These are phyloP conservation scores for Warburgia ugandensis DNA, from an alignment of 164 flowering plant species.

Conservation along the genomic window DNA sequence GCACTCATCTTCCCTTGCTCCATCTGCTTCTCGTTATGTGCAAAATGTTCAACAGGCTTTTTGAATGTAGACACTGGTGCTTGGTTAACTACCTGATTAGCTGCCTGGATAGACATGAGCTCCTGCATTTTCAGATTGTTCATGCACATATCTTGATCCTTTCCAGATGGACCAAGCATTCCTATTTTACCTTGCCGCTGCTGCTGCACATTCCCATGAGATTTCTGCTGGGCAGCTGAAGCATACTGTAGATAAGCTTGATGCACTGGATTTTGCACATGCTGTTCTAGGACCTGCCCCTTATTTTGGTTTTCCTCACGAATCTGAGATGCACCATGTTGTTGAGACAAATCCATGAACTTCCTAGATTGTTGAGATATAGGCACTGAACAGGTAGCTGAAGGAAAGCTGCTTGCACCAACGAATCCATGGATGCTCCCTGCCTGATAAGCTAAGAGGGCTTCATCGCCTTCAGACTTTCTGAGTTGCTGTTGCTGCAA, in stretches of 20 bases:
- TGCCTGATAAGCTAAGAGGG: constrained; percentile 62
- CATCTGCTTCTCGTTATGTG: constrained; percentile 51
- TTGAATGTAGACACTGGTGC: constrained; percentile 59
- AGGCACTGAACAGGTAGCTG: constrained; percentile 48
- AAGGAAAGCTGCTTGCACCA: constrained; percentile 45
- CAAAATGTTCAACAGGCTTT: constrained; percentile 48
- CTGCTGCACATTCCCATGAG: constrained; percentile 42
- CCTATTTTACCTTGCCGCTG: constrained; percentile 68
- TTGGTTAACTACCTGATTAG: constrained; percentile 57
- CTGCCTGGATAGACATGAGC: constrained; percentile 51
- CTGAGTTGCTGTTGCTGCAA: constrained; percentile 64
- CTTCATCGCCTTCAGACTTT: constrained; percentile 77
- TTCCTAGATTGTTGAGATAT: constrained; percentile 57
- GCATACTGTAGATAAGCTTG: constrained; percentile 79
- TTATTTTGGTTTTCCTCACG: constrained; percentile 56
- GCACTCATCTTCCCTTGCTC: constrained; percentile 39
- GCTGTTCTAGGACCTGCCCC: constrained; percentile 62
- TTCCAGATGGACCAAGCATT: constrained; percentile 41
- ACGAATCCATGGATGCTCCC: constrained; percentile 52
- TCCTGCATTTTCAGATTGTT: constrained; percentile 73
- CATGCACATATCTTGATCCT: constrained; percentile 60
- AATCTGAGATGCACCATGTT: constrained; percentile 42
- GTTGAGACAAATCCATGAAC: constrained; percentile 52
- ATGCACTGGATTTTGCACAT: constrained; percentile 45
- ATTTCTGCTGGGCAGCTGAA: constrained; percentile 64